Base-by-base conservation (phyloP, 352 stramenopile genomes). In the Globisporangium orthogonon region DNA sequence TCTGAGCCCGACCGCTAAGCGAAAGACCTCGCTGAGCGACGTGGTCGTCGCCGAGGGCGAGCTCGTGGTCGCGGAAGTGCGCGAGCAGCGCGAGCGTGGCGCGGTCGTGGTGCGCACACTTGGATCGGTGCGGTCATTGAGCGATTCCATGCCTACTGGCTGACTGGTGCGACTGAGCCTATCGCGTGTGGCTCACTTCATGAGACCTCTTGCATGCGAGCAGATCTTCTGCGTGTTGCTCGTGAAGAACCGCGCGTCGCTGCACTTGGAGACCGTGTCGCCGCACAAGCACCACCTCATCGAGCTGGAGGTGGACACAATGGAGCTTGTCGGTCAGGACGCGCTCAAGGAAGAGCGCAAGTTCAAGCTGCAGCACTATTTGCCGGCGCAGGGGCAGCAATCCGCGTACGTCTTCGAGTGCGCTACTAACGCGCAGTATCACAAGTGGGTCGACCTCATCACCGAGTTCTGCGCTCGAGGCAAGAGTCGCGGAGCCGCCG, bases 191-290 rank as follows among this genome's bases (percentile, higher is more conserved):
- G n/a, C n/a, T n/a, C n/a, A n/a, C n/a, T n/a, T n/a, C n/a, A n/a
- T n/a, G n/a, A n/a, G n/a, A n/a, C n/a, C n/a, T n/a, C n/a, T n/a
- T n/a, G n/a, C n/a, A n/a, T 50, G 17, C 43, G 5, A 50, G 23
- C 47, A 84, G 74, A 74, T 84, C 14, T 68, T 78, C 35, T 84
- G 72, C 31, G 61, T 78, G 18, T 40, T 84, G 45, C 62, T 74
- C 46, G 43, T 71, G 17, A 79, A 82, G 50, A 58, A 46, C 40
- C 41, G 48, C 31, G 61, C 67, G 40, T 43, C 57, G 0, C 37
- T 84, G 50, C 58, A 73, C 31, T 39, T 84, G 35, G 66, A 84
- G 59, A 79, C 65, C 0, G 63, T 80, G 40, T 69, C 70, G 4
- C 58, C 65, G 23, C 62, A 79, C 50, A 65, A 63, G 14, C 68